Evolutionary conservation across 345 rosid species (phyloP).

Genomic region (Iberis pinnata): DNA sequence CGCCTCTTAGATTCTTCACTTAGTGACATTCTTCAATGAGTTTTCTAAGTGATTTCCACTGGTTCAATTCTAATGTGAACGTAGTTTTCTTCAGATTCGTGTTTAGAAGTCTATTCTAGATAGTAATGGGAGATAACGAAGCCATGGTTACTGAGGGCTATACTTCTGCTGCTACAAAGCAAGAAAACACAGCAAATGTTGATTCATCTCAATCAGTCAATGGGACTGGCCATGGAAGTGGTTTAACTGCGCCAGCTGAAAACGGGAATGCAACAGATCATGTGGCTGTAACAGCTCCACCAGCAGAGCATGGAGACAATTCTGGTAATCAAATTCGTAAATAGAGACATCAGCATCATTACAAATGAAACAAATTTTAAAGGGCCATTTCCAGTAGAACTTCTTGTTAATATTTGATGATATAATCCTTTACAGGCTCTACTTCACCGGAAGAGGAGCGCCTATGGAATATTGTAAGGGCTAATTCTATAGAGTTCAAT

Average conservation of each 20-base stretch:
- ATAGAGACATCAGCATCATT: background rate
- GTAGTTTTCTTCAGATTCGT: conserved; percentile 28
- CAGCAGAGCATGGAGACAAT: conserved; percentile 41
- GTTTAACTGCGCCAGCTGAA: conserved; percentile 35
- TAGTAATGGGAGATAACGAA: conserved; percentile 64
- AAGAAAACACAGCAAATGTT: conserved; percentile 30
- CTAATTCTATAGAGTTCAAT: conserved; percentile 75
- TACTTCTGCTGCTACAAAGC: conserved; percentile 25
- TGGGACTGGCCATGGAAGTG: conserved; percentile 43
- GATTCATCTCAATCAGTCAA: conserved; percentile 36
- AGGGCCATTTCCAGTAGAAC: too few relatives aligned
- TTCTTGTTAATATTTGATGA: background rate
- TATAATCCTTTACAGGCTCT: conserved; percentile 24
- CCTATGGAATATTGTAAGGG: conserved; percentile 74
- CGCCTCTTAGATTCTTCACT: too few relatives aligned
- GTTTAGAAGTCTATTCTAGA: conserved; percentile 6
- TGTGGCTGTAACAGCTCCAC: conserved; percentile 33
- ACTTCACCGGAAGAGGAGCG: conserved; percentile 81
- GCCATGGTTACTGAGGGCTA: conserved; percentile 41
- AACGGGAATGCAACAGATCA: conserved; percentile 50
- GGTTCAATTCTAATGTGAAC: conserved; percentile 3
- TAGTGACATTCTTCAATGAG: background rate
- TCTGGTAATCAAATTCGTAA: conserved; percentile 53
- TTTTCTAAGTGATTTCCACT: conserved; percentile 3
- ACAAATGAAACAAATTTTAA: background rate